Conservation (phyloP, 129 eudicot species). For the Artemisia annua region DNA sequence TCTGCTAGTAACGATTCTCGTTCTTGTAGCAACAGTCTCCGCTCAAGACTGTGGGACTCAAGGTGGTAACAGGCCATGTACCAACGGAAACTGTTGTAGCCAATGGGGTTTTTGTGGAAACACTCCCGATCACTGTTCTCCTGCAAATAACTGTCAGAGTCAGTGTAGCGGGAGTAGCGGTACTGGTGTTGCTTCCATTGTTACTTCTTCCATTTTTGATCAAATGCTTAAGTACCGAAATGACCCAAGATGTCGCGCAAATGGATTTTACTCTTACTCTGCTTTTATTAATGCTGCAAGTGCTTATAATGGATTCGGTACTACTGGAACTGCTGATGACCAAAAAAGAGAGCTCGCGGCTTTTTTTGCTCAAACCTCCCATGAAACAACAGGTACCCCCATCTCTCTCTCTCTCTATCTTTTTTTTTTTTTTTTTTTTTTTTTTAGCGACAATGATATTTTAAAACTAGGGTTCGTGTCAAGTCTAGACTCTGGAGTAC, state of each 20-base stretch:
- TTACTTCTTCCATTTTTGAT: constrained; percentile 32
- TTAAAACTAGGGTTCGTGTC: too few relatives aligned
- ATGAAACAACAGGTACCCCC: constrained; percentile 15
- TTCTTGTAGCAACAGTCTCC: constrained; percentile 6
- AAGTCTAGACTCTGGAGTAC: too few relatives aligned
- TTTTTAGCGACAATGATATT: too few relatives aligned
- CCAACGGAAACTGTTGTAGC: constrained; percentile 59
- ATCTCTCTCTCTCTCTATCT: too few relatives aligned
- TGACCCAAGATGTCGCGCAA: constrained; percentile 37
- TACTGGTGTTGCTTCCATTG: constrained; percentile 33
- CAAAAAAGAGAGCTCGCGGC: constrained; percentile 59
- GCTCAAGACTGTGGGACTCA: constrained; percentile 54
- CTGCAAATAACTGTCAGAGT: constrained; percentile 41
- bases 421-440: too few relatives aligned
- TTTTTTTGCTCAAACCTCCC: constrained; percentile 71
- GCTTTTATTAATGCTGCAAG: constrained; percentile 57
- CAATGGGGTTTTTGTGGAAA: constrained; percentile 53
- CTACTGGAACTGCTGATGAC: constrained; percentile 37
- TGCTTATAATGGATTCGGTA: constrained; percentile 45
- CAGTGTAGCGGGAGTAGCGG: constrained; percentile 36
- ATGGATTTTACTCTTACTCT: constrained; percentile 48
- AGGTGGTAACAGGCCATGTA: constrained; percentile 46
- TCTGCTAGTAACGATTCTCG: constrained; percentile 6
- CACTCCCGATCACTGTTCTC: constrained; percentile 37
- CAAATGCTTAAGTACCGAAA: constrained; percentile 51